Base-by-base conservation (phyloP, 768 basidiomycete species). In the Rhodotorula babjevae region DNA sequence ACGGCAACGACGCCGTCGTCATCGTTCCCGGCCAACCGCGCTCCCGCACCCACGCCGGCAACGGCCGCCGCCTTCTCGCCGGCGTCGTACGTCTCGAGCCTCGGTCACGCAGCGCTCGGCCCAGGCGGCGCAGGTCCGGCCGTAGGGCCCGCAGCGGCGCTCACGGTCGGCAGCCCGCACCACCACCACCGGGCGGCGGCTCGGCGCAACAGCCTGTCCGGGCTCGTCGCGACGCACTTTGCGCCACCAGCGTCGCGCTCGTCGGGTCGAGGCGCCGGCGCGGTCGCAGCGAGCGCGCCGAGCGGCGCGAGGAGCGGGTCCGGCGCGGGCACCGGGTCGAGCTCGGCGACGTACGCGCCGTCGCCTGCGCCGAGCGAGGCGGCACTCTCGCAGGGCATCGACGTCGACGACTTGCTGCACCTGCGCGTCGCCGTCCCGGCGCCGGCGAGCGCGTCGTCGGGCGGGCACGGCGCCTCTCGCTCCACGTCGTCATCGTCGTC, bases 11-110 rank as follows among this genome's bases (percentile, higher is more conserved):
- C 71, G 5, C 71, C 71, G 12, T 65, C 63, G 0, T 55, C 56
- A 0, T 72, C 71, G 12, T 72, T 65, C 59, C 71, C 71, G 8
- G 25, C 49, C 21, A 57, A 67, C 3, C 59, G 67, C 19, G 47
- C 71, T 7, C 71, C 71, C 10, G 71, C 71, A 0, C 57, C 67
- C 23, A 72, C 71, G 4, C 71, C 71, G 1, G 67, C 71, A 0
- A 65, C 67, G 1, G 40, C 21, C 3, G 44, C 60, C 18, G 67
- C 67, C 46, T 65, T 65, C 33, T 59, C 52, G 18, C 61, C 49
- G 18, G 66, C 53, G 1, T 65, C 60, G 60, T 42, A 27, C 44
- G 40, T 11, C 60, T 15, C 42, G 12, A 42, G 9, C 40, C 10
- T 40, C 11, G 33, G 18, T 1, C 14, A 19, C 5, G 58, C 15